Evolutionary conservation across 768 basidiomycete genomes (phyloP), one percentile per base, ranked within the genome.

Genomic region (Boletus barrowsii): DNA sequence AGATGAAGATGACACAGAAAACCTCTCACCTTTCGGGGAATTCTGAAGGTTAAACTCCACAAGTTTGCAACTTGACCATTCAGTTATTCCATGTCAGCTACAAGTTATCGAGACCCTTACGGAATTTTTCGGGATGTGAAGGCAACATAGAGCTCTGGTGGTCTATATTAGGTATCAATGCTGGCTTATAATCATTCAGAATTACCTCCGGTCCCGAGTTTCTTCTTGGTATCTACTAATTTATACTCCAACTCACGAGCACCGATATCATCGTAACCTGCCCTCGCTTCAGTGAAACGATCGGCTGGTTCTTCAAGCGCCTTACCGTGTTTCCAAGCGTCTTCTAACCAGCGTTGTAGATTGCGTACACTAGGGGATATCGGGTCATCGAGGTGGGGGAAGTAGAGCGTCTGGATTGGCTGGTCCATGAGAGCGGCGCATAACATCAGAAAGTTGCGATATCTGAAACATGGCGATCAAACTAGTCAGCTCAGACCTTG

Each of bases 381-480:
- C 5, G 82, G 80, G n/a, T 70, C 58, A 48, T 83, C 80, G 3
- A 93, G 73, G 17, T 85, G 71, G 2, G 80, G 71, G 52, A 79
- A 80, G 68, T 93, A 93, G 51, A 78, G 51, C 2, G 81, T 79
- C 64, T 89, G 87, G 13, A 68, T 52, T 49, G 69, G 69, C 64
- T 93, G 91, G 46, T 76, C 79, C 79, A 89, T 83, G 20, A 93
- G 77, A 6, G 82, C 79, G 3, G 84, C 75, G 64, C 89, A 92
- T 10, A 80, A 75, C 85, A 93, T 93, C 58, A 90, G 60, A 61
- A 87, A 93, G 66, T 91, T 93, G 20, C 89, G 85, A 64, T 93
- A 92, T 24, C 90, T 93, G 54, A 29, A 14, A 47, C n/a, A 9
- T 10, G 22, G 15, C 22, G 22, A 39, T 15, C 32, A n/a, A 47